Conservation (phyloP, 768 basidiomycete genomes). For the Agaricus bisporus region DNA sequence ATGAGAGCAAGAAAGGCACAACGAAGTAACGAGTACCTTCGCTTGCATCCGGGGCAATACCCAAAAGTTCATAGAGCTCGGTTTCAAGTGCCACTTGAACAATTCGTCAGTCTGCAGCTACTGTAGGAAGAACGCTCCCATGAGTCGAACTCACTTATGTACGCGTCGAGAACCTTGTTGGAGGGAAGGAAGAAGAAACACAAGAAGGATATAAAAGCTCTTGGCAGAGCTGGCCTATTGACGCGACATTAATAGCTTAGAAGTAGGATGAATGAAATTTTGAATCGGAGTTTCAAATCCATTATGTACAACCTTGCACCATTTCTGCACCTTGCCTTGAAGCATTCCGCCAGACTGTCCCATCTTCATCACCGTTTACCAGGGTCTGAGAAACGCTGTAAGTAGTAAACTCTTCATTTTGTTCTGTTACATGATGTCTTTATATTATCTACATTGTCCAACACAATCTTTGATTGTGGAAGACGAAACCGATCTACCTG, state of each 20-base stretch:
- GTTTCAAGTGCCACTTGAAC: conserved; percentile 64
- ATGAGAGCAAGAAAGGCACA: conserved; percentile 13
- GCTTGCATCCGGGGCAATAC: conserved; percentile 60
- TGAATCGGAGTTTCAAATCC: conserved; percentile 28
- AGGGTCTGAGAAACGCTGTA: conserved; percentile 5
- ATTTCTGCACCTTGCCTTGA: background rate
- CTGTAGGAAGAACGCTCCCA: background rate
- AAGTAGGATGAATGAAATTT: conserved; percentile 15
- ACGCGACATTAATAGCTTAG: background rate
- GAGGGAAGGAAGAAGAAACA: background rate
- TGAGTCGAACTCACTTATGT: background rate
- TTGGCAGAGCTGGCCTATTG: conserved; percentile 9
- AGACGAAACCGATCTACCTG: conserved; percentile 38
- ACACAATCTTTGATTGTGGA: conserved; percentile 40
- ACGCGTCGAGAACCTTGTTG: background rate
- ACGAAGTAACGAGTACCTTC: conserved; percentile 44
- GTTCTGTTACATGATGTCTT: conserved; percentile 45
- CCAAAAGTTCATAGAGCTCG: conserved; percentile 83
- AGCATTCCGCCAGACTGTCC: background rate
- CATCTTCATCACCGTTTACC: background rate
- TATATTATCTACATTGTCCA: conserved; percentile 92
- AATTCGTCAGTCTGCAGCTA: background rate
- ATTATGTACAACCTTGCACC: conserved; percentile 2
- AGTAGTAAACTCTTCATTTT: conserved; percentile 11
- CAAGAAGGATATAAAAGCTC: conserved; percentile 1